Evolutionary conservation across 495 filamentous ascomycete species (phyloP).

Genomic region (Hypoxylon rickii): DNA sequence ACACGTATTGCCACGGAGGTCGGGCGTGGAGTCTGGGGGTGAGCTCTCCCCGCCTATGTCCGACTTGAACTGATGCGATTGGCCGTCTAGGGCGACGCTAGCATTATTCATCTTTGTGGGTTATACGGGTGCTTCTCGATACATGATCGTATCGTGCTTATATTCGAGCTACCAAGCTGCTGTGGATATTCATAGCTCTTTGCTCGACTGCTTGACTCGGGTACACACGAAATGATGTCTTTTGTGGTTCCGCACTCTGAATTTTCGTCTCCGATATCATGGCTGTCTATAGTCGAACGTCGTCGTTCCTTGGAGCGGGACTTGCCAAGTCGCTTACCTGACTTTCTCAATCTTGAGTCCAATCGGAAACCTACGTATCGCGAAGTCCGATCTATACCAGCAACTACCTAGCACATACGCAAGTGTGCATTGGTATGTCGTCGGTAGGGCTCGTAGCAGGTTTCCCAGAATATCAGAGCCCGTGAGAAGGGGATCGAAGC

Average conservation of each 20-base stretch:
- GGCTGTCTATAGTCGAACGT: background rate
- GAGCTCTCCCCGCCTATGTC: background rate
- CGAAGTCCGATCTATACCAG: background rate
- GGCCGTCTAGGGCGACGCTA: conserved; percentile 10
- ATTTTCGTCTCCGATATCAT: conserved; percentile 11
- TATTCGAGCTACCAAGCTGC: conserved; percentile 1
- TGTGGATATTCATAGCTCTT: background rate
- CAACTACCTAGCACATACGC: conserved; percentile 2
- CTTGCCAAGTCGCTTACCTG: conserved; percentile 1
- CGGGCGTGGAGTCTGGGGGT: conserved; percentile 4
- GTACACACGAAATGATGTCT: background rate
- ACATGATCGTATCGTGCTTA: background rate
- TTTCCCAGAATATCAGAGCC: background rate
- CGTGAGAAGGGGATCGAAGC: background rate
- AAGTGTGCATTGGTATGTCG: background rate
- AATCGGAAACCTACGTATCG: conserved; percentile 5
- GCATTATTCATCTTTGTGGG: conserved; percentile 25
- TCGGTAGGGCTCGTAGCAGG: background rate
- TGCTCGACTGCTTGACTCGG: conserved; percentile 11
- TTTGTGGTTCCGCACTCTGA: background rate
- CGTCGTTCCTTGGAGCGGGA: background rate
- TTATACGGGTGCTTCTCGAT: conserved; percentile 3
- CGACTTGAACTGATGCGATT: conserved; percentile 11
- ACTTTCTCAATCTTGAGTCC: conserved; percentile 2
- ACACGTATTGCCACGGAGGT: background rate